Evolutionary conservation across 1,284 basidiomycete species (phyloP).

Genomic region (Ganoderma sinense): DNA sequence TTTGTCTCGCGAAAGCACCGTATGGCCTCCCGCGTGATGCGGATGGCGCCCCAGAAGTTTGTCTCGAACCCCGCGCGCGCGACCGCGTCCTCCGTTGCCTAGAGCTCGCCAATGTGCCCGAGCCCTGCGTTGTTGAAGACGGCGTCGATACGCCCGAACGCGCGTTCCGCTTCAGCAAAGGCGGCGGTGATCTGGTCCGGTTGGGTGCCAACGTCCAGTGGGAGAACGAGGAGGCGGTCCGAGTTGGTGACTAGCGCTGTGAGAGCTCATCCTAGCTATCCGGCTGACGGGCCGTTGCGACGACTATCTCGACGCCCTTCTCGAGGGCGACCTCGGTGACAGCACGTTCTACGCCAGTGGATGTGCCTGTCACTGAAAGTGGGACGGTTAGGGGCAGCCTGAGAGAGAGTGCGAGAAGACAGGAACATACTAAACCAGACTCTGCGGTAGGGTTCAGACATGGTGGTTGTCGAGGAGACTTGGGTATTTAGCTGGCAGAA

Average conservation of each 20-base stretch:
- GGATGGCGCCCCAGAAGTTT: constrained; percentile 47
- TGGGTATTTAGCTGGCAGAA: neutral
- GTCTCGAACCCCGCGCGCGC: constrained; percentile 44
- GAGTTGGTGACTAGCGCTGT: constrained; percentile 22
- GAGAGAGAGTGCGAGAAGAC: neutral
- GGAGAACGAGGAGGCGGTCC: constrained; percentile 44
- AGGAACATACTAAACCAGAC: constrained; percentile 29
- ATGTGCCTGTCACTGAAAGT: constrained; percentile 40
- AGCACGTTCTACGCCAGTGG: constrained; percentile 41
- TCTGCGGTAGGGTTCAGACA: neutral
- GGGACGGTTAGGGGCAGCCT: neutral
- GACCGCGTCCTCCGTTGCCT: too few relatives aligned
- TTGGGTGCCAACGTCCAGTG: constrained; percentile 49
- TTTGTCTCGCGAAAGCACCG: constrained; percentile 49
- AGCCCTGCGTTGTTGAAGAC: constrained; percentile 53
- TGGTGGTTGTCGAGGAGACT: neutral
- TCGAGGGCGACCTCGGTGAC: constrained; percentile 36
- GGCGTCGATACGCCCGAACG: constrained; percentile 51
- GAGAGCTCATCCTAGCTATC: constrained; percentile 33
- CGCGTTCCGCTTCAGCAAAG: constrained; percentile 41
- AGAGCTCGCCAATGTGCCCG: constrained; percentile 41
- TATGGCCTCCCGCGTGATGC: constrained; percentile 42
- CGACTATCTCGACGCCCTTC: constrained; percentile 42
- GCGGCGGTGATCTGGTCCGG: constrained; percentile 39
- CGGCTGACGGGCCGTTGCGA: constrained; percentile 43